Evolutionary conservation across 2,329 filamentous ascomycete species (phyloP), one percentile per base, ranked within the genome.

Genomic region (Epichloe bromicola): DNA sequence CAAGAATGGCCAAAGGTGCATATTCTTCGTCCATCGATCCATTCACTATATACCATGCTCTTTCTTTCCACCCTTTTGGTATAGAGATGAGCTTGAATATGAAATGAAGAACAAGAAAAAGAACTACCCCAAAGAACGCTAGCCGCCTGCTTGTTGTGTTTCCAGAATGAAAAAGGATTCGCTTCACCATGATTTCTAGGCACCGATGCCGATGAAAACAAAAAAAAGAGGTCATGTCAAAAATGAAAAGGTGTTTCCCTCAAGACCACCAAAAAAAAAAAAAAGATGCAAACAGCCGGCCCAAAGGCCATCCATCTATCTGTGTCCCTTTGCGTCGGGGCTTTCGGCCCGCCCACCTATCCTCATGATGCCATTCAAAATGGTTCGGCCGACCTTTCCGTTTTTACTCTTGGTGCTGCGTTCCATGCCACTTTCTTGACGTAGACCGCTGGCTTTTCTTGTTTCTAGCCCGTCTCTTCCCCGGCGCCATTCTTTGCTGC

Each of bases 361-460:
- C 42, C 68, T 65, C 63, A 72, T 73, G 55, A 73, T 71, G 41
- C 70, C 70, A 42, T 65, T 71, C 14, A 73, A 58, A 7, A 73
- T 66, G 5, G 67, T 70, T 48, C 70, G 61, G 8, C 70, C 70
- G 5, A 69, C 63, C 43, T 67, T 68, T n/a, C 61, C 67, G 17
- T 69, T 69, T 46, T 68, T 68, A 26, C 57, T 56, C 64, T 67
- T 52, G 14, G 64, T 66, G 41, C 61, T 60, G 15, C 59, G 51
- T 6, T 55, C 55, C 12, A 55, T 59, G 10, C 63, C 57, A 51
- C 61, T 65, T 20, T 49, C 58, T 23, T 65, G 60, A 8, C 64
- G 58, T n/a, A 61, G 51, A 8, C 59, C 58, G 37, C 57, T 57
- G 1, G 59, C 54, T 51, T 59, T 66, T 49, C 58, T 62, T 2